phyloP scores from a whole-genome alignment of 441 rosid species.

The Adansonia rubrostipa region DNA sequence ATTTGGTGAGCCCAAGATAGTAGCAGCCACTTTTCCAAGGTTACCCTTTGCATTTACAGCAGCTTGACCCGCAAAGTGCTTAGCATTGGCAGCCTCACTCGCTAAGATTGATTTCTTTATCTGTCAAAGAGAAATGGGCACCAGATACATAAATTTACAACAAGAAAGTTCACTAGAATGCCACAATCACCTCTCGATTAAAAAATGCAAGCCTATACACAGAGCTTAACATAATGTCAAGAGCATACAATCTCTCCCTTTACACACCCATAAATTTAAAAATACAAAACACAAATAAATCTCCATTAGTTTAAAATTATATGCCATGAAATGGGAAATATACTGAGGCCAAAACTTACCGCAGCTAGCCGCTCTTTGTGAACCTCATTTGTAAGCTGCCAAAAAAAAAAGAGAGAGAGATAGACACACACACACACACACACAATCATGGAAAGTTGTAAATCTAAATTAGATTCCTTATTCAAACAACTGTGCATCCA shows the following conservation, averaged over 20 bases:
- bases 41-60: conserved; percentile 62
- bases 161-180: not conserved
- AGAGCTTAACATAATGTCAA: conserved; percentile 17
- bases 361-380: conserved; percentile 86
- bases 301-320: not conserved
- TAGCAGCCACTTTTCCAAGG: conserved; percentile 61
- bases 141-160: not conserved
- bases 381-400: conserved; percentile 72
- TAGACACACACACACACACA: not conserved
- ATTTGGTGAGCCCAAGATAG: conserved; percentile 51
- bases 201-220: conserved; percentile 1
- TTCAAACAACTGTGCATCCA: not conserved
- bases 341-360: conserved; percentile 48
- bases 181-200: not conserved
- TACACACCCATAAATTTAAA: conserved; percentile 13
- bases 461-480: not conserved
- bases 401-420: conserved; percentile 7
- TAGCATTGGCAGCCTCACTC: conserved; percentile 58
- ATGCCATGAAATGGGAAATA: conserved; percentile 4
- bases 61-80: conserved; percentile 55
- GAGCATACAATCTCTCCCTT: not conserved
- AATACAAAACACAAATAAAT: not conserved
- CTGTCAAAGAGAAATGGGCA: conserved; percentile 42
- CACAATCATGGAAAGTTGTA: conserved; percentile 6
- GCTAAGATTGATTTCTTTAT: conserved; percentile 62